These are phyloP conservation scores for Tausonia pullulans DNA, from an alignment of 1,284 basidiomycete genomes.

Conservation along the genomic window DNA sequence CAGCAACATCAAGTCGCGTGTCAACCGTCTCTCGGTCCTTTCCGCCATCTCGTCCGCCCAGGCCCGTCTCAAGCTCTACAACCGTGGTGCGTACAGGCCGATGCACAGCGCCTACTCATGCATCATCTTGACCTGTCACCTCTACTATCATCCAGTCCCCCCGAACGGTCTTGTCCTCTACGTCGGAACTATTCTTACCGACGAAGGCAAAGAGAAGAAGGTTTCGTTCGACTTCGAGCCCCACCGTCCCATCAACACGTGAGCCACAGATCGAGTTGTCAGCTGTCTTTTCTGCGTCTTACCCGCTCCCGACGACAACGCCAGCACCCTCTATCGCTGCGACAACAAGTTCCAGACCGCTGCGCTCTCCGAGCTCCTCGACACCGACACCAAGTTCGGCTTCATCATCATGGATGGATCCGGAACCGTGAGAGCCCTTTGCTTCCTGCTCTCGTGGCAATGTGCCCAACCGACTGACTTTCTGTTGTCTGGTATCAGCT, in stretches of 20 bases:
- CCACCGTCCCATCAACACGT: conserved; percentile 98
- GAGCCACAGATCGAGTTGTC: conserved; percentile 28
- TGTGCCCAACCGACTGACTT: not conserved
- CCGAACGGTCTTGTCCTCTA: conserved; percentile 95
- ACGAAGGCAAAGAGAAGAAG: conserved; percentile 99
- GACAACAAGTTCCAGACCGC: conserved; percentile 99
- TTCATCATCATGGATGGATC: conserved; percentile 99
- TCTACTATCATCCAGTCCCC: conserved; percentile 46
- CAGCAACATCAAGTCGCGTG: conserved; percentile 98
- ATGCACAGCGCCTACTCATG: not conserved
- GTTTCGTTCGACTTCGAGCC: conserved; percentile 96
- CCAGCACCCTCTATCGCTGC: conserved; percentile 89
- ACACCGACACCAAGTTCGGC: conserved; percentile 94
- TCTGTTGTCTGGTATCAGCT: conserved; percentile 35
- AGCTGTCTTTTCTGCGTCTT: not conserved
- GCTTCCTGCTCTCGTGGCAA: too few relatives aligned
- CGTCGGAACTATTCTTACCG: conserved; percentile 93
- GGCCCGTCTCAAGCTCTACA: conserved; percentile 93
- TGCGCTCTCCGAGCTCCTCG: conserved; percentile 88
- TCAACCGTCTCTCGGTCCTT: conserved; percentile 93
- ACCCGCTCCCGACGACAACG: not conserved
- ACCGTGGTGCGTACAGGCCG: conserved; percentile 40
- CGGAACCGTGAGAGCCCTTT: conserved; percentile 44
- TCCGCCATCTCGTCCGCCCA: conserved; percentile 99
- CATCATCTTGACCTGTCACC: not conserved